Evolutionary conservation across 805 yeast species (phyloP).

Genomic region (Wickerhamomyces canadensis): DNA sequence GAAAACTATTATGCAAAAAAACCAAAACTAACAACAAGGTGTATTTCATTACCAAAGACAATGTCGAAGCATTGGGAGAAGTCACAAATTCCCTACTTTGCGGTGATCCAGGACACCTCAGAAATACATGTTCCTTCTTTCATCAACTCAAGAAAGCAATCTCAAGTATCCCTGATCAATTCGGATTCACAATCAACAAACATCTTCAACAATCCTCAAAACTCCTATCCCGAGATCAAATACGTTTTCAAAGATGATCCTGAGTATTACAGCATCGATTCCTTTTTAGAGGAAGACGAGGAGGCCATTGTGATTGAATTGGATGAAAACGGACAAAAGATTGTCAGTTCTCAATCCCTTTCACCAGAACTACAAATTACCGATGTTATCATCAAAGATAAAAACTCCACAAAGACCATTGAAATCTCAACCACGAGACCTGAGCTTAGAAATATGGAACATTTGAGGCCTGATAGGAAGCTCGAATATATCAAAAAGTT

Average conservation of each 20-base stretch:
- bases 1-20: not conserved
- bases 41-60: not conserved
- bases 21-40: not conserved
- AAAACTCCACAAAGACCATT: constrained; percentile 20
- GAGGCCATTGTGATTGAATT: constrained; percentile 21
- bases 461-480: constrained; percentile 8
- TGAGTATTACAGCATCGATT: constrained; percentile 12
- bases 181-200: not conserved
- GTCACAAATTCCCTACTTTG: constrained; percentile 21
- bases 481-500: constrained; percentile 14
- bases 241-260: constrained; percentile 24
- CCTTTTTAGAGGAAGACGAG: constrained; percentile 8
- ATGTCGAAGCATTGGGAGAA: constrained; percentile 18
- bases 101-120: constrained; percentile 15
- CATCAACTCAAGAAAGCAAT: not conserved
- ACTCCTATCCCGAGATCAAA: constrained; percentile 21
- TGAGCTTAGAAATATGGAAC: constrained; percentile 6
- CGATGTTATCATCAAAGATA: constrained; percentile 16
- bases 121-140: not conserved
- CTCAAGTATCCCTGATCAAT: not conserved
- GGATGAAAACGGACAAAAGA: constrained; percentile 14
- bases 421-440: constrained; percentile 19
- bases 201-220: constrained; percentile 1
- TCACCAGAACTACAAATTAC: constrained; percentile 16
- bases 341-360: constrained; percentile 10